Base-by-base conservation (phyloP, 75 land plant species). In the Selaginella tamariscina region DNA sequence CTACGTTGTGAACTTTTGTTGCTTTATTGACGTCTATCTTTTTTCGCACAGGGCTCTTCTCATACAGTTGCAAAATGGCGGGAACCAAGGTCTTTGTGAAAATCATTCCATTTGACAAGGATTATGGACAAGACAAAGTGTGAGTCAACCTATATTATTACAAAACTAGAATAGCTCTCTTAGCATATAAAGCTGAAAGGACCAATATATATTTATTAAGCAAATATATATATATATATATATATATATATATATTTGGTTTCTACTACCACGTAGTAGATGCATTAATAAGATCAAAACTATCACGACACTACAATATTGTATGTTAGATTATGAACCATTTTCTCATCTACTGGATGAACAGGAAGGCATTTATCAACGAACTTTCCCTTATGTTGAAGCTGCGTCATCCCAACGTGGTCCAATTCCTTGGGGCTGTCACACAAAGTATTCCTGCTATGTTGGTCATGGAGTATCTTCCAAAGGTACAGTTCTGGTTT, bases 31-130 rank as follows among this genome's bases (percentile, higher is more conserved):
- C 33, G 23, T 22, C 13, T 30, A 31, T 2, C 18, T 24, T 44
- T n/a, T 27, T 27, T 64, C 56, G 24, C 63, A 59, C 24, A 13
- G 9, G 21, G 5, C 8, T 59, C 24, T 59, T 59, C 2, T 32
- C 86, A 86, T 79, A 82, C 83, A 76, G 78, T 85, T 30, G 98
- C 92, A 27, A 95, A 82, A 64, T 95, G 99, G 99, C 94, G 89
- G 99, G 99, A 18, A 90, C 89, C 9, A 89, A 82, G 65, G 99
- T 95, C 65, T 73, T 78, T 39, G 96, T 87, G 13, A 90, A 90
- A 79, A 80, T 87, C 59, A 79, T 89, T 56, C 76, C 83, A 49
- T 80, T 80, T 68, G 84, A 88, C 54, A 44, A 22, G 8, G 26
- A 23, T 18, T 49, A 1, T 26, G 59, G 59, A 27, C 57, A 68